Percentiles rank a stretch among this genome's conserved stretches.
phyloP scores from a whole-genome alignment of 2,329 filamentous ascomycete genomes.

The Penicillium sumatraense region DNA sequence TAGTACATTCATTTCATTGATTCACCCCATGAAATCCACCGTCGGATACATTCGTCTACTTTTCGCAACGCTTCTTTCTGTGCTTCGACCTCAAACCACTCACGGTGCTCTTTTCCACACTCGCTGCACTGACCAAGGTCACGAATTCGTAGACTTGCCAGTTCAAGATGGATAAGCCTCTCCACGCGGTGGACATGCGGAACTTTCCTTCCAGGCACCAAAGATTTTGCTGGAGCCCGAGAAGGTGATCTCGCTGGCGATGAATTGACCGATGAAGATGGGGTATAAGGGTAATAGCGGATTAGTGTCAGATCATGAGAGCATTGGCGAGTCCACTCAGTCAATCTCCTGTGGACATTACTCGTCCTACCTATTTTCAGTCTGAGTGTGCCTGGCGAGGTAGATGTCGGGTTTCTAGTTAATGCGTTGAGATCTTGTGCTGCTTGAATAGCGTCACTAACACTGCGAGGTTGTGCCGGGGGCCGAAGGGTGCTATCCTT shows the following conservation, averaged over 20 bases:
- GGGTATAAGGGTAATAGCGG: constrained; percentile 82
- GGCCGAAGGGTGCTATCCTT: constrained; percentile 22
- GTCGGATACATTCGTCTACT: constrained; percentile 74
- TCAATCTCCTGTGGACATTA: constrained; percentile 89
- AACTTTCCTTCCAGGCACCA: constrained; percentile 64
- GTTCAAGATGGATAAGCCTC: constrained; percentile 85
- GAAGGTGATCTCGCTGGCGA: constrained; percentile 17
- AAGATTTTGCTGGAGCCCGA: constrained; percentile 12
- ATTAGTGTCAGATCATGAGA: constrained; percentile 86
- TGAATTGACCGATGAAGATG: constrained; percentile 30
- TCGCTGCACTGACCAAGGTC: constrained; percentile 67
- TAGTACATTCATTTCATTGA: constrained; percentile 8
- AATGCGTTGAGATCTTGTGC: constrained; percentile 41
- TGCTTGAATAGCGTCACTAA: constrained; percentile 43
- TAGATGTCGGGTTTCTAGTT: constrained; percentile 34
- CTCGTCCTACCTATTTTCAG: constrained; percentile 69
- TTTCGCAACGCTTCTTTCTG: constrained; percentile 69
- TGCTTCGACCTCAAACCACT: constrained; percentile 93
- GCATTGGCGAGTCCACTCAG: constrained; percentile 93
- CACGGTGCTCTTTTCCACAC: constrained; percentile 84
- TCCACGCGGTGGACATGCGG: constrained; percentile 88
- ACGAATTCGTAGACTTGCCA: constrained; percentile 64
- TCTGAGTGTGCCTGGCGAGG: constrained; percentile 63
- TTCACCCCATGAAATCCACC: constrained; percentile 86
- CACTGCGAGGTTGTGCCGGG: constrained; percentile 31